Conservation (phyloP, 257 asterid species). For the Forsythia suspensa region DNA sequence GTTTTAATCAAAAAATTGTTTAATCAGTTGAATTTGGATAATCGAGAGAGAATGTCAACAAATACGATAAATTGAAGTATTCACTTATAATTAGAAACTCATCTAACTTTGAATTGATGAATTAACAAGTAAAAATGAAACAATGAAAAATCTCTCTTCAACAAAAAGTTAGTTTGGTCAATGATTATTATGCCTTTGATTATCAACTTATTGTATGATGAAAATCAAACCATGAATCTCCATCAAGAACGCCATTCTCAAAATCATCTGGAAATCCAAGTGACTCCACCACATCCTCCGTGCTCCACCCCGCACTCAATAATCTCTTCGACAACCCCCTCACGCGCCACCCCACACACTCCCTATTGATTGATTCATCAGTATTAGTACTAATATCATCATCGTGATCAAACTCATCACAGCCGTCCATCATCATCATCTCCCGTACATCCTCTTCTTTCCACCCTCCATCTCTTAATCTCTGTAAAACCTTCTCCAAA, state of each 20-base stretch:
- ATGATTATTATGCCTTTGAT: background rate
- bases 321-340: slow-evolving; percentile 42
- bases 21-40: too few species aligned
- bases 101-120: background rate
- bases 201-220: slow-evolving; percentile 14
- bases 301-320: slow-evolving; percentile 86
- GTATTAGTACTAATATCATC: background rate
- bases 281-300: slow-evolving; percentile 73
- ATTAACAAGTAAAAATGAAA: too few species aligned
- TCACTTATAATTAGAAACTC: too few species aligned
- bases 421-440: slow-evolving; percentile 80
- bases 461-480: slow-evolving; percentile 85
- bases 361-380: slow-evolving; percentile 17
- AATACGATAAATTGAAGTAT: too few species aligned
- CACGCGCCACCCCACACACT: slow-evolving; percentile 44
- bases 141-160: background rate
- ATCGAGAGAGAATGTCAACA: too few species aligned
- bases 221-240: slow-evolving; percentile 50
- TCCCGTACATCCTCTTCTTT: slow-evolving; percentile 84
- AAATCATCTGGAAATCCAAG: slow-evolving; percentile 43
- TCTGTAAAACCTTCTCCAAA: slow-evolving; percentile 56
- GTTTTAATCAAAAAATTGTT: too few species aligned
- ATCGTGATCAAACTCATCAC: slow-evolving; percentile 18
- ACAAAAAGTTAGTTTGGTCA: background rate
- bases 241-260: slow-evolving; percentile 21